Conservation (phyloP, 192 early-diverging fungal genomes). For the Umbelopsis sp. region DNA sequence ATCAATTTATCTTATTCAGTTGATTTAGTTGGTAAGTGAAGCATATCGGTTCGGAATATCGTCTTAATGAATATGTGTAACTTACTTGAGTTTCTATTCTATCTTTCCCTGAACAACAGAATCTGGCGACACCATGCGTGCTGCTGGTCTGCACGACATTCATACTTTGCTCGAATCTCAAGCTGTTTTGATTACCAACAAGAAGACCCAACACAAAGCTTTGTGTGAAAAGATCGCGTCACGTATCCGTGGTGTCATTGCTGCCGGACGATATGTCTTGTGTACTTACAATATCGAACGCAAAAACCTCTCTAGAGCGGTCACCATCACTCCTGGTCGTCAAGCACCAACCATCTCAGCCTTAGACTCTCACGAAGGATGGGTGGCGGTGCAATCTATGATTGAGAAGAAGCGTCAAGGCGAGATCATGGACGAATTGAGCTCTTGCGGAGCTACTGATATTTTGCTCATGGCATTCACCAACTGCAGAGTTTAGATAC, state of each 20-base stretch:
- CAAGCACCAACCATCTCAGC: constrained; percentile 89
- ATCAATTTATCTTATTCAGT: constrained; percentile 24
- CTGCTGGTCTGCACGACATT: constrained; percentile 93
- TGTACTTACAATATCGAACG: constrained; percentile 91
- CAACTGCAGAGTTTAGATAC: constrained; percentile 70
- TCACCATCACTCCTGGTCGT: constrained; percentile 86
- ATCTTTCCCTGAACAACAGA: constrained; percentile 68
- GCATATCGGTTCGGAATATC: not conserved
- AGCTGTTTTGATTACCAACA: constrained; percentile 89
- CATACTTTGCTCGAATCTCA: constrained; percentile 81
- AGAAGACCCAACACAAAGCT: constrained; percentile 70
- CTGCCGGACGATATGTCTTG: constrained; percentile 85
- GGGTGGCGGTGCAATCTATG: constrained; percentile 94
- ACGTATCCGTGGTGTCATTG: constrained; percentile 90
- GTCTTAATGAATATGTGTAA: not conserved
- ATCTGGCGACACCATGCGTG: constrained; percentile 99
- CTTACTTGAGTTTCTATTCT: not conserved
- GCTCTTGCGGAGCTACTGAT: constrained; percentile 86
- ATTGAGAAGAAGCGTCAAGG: constrained; percentile 76
- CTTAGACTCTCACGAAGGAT: constrained; percentile 75
- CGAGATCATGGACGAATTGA: constrained; percentile 89
- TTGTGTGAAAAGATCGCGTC: constrained; percentile 79
- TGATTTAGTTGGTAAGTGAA: constrained; percentile 51
- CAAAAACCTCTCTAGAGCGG: constrained; percentile 61
- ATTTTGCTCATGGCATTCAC: constrained; percentile 83